These are phyloP conservation scores for Podila epicladia DNA, from an alignment of 192 early-diverging fungal genomes.

Conservation along the genomic window DNA sequence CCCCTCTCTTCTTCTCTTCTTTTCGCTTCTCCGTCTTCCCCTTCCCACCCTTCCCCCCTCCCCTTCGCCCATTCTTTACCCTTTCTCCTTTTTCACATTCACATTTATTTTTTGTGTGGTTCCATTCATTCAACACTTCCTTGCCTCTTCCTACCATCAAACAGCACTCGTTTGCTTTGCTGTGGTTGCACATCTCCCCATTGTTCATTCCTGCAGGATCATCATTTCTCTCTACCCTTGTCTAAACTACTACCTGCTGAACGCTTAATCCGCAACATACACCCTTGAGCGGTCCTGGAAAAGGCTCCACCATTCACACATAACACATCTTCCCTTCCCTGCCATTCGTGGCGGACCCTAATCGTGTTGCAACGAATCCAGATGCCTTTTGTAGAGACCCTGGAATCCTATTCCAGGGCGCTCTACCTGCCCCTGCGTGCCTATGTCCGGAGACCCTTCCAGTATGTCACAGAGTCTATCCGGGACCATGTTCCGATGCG, in stretches of 20 bases:
- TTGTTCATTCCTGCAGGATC: not conserved
- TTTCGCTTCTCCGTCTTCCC: not conserved
- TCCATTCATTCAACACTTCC: not conserved
- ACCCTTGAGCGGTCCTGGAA: too few species aligned
- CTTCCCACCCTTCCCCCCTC: not conserved
- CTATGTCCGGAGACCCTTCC: slow-evolving; percentile 46
- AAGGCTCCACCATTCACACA: slow-evolving; percentile 1
- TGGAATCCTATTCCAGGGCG: slow-evolving; percentile 54
- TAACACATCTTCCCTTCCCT: not conserved
- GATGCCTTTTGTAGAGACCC: slow-evolving; percentile 54
- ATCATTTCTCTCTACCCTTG: not conserved
- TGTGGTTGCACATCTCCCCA: slow-evolving; percentile 4
- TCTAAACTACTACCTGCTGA: not conserved
- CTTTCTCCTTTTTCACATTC: not conserved
- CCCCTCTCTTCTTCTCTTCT: not conserved
- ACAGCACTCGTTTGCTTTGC: too few species aligned
- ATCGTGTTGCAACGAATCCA: slow-evolving; percentile 53
- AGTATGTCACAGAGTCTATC: slow-evolving; percentile 41
- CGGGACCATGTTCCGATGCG: slow-evolving; percentile 34
- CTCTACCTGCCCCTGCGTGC: slow-evolving; percentile 49
- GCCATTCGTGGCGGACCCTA: not conserved
- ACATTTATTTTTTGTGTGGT: not conserved
- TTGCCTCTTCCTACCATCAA: not conserved
- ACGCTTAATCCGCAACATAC: too few species aligned
- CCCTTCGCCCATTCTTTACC: not conserved